Evolutionary conservation across 208 protist genomes (phyloP).

Genomic region (Endotrypanum monterogeii): DNA sequence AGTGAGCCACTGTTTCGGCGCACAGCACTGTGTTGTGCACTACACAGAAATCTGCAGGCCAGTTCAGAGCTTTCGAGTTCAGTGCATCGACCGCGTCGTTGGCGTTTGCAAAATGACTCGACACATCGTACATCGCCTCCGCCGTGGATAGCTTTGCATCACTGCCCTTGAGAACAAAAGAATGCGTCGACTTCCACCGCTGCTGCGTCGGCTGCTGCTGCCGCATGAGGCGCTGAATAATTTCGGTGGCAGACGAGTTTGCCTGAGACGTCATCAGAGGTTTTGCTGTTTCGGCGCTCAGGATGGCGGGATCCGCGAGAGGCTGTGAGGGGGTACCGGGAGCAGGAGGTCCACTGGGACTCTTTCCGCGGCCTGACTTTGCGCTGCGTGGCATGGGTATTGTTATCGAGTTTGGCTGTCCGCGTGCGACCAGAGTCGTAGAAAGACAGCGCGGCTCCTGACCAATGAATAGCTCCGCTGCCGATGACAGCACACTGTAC

Average conservation of each 20-base stretch:
- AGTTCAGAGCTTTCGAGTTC: conserved; percentile 64
- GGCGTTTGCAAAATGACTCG: conserved; percentile 52
- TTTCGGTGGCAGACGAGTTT: conserved; percentile 27
- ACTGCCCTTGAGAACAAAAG: conserved; percentile 69
- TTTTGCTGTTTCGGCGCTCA: conserved; percentile 71
- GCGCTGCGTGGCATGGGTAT: conserved; percentile 87
- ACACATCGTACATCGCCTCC: conserved; percentile 70
- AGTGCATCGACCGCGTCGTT: conserved; percentile 69
- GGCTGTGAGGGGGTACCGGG: conserved; percentile 38
- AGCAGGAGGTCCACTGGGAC: conserved; percentile 35
- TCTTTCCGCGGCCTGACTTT: conserved; percentile 61
- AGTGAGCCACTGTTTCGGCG: conserved; percentile 56
- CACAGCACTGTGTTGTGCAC: conserved; percentile 74
- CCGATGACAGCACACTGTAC: conserved; percentile 39
- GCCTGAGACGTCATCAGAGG: conserved; percentile 26
- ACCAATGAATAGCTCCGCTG: conserved; percentile 38
- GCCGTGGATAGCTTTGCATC: conserved; percentile 62
- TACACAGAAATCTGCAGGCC: conserved; percentile 83
- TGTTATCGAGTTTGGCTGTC: conserved; percentile 47
- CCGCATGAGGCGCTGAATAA: conserved; percentile 38
- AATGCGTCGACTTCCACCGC: conserved; percentile 55
- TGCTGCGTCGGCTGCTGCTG: conserved; percentile 39
- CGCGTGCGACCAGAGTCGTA: conserved; percentile 41
- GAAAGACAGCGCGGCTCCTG: conserved; percentile 46
- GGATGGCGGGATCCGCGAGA: conserved; percentile 73